Evolutionary conservation across 805 yeast species (phyloP), one percentile per base, ranked within the genome.

Genomic region (Candida schatavii): DNA sequence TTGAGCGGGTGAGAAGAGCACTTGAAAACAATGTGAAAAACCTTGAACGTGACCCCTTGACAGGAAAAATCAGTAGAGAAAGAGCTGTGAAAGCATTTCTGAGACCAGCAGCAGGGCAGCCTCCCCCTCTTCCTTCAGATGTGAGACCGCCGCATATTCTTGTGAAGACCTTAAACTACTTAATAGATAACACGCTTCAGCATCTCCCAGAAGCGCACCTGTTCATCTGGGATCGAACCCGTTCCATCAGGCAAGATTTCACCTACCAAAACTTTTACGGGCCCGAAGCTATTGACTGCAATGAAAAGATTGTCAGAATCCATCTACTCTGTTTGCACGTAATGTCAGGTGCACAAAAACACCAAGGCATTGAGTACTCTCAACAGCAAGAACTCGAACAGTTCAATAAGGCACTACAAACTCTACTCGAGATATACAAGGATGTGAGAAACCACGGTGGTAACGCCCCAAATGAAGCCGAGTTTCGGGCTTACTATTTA

Each of bases 31-130:
- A 90, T 51, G 93, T 89, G 28, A 83, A 86, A 43, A 70, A 75
- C 7, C 73, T 83, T 51, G 99, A 93, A 63, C 82, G 73, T 48
- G 88, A 84, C 46, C 77, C 81, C 2, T 45, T 45, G 1, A 66
- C 66, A 0, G 71, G 79, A 2, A 74, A 67, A 46, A 83, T 88
- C 4, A 73, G 87, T 0, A 59, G 77, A 22, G 55, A 55, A 0
- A 67, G 71, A 35, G 96, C 97, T 0, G 77, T 93, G 5, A 93
- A 93, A 62, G 95, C 96, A 1, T 93, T 93, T 57, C 85, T 95
- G 18, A 73, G 99, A 52, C 97, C 99, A 0, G 96, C 96, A 14
- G 97, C 98, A 0, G 99, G 98, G 5, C 97, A 93, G 52, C 96
- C 97, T 1, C 98, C 97, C 2, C 95, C 98, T 2, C 68, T 93